Percentiles rank a stretch among this genome's conserved stretches.
Conservation (phyloP, 2,329 filamentous ascomycete species). For the Keithomyces neogunnii region DNA sequence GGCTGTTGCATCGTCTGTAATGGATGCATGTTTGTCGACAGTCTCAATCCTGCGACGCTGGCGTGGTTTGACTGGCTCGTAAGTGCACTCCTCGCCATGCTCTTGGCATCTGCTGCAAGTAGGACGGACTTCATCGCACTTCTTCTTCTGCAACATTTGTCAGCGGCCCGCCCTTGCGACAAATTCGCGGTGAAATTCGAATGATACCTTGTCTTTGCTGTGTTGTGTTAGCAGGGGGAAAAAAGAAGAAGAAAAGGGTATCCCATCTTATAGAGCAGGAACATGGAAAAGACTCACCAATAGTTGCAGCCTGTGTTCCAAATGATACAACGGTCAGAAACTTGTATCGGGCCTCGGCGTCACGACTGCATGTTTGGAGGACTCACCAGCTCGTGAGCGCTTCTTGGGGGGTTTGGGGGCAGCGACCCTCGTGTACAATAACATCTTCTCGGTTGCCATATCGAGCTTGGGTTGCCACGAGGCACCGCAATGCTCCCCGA, state of each 20-base stretch:
- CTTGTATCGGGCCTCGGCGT: not conserved
- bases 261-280: too few species aligned
- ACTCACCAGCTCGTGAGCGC: slow-evolving; percentile 51
- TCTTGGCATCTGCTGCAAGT: slow-evolving; percentile 43
- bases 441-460: slow-evolving; percentile 28
- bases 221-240: slow-evolving; percentile 5
- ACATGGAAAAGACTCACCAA: slow-evolving; percentile 31
- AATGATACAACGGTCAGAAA: slow-evolving; percentile 3
- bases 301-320: slow-evolving; percentile 37
- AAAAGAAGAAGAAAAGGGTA: too few species aligned
- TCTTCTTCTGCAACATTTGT: slow-evolving; percentile 40
- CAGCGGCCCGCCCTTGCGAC: not conserved
- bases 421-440: slow-evolving; percentile 50
- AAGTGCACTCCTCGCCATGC: slow-evolving; percentile 38
- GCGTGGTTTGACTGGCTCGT: slow-evolving; percentile 37
- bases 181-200: not conserved
- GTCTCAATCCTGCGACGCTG: slow-evolving; percentile 27
- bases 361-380: not conserved
- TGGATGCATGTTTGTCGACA: not conserved
- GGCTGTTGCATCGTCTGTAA: not conserved
- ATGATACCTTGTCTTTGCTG: slow-evolving; percentile 46
- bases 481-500: slow-evolving; percentile 11
- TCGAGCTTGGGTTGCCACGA: not conserved
- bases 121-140: slow-evolving; percentile 46
- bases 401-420: slow-evolving; percentile 50